These are phyloP conservation scores for Coffea humblotiana DNA, from an alignment of 305 asterid genomes.

Conservation along the genomic window DNA sequence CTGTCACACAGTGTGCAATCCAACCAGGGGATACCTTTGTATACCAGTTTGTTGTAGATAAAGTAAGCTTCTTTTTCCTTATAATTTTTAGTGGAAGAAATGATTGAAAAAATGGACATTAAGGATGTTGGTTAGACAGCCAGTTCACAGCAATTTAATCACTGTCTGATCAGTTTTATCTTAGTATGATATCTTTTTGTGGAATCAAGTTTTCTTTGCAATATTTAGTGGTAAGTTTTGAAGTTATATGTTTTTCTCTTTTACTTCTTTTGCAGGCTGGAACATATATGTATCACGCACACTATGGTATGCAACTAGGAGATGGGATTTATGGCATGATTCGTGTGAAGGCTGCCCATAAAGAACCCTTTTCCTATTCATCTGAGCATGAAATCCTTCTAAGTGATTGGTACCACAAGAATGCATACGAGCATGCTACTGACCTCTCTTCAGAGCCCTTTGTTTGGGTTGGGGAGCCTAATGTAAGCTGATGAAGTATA, in stretches of 20 bases:
- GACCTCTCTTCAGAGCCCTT: constrained; percentile 68
- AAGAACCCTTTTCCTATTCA: constrained; percentile 66
- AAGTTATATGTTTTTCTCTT: not conserved
- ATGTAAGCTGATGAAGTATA: constrained; percentile 32
- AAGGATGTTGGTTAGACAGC: too few relatives aligned
- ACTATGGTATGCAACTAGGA: constrained; percentile 85
- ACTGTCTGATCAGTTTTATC: too few relatives aligned
- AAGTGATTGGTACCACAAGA: constrained; percentile 72
- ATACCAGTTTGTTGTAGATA: constrained; percentile 75
- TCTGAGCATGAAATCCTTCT: constrained; percentile 63
- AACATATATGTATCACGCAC: constrained; percentile 81
- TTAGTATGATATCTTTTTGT: too few relatives aligned
- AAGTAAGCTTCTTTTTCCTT: constrained; percentile 40
- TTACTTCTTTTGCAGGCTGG: constrained; percentile 51
- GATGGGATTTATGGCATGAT: constrained; percentile 69
- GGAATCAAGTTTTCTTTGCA: too few relatives aligned
- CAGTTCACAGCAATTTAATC: too few relatives aligned
- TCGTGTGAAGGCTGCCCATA: constrained; percentile 42
- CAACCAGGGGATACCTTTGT: constrained; percentile 72
- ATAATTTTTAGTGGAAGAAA: too few relatives aligned
- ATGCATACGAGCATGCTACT: constrained; percentile 52
- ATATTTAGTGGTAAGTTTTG: too few relatives aligned
- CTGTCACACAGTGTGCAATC: constrained; percentile 88
- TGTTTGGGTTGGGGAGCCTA: constrained; percentile 81
- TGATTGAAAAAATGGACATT: too few relatives aligned